Evolutionary conservation across 2,329 filamentous ascomycete genomes (phyloP), one percentile per base, ranked within the genome.

Genomic region (Colletotrichum kahawae): DNA sequence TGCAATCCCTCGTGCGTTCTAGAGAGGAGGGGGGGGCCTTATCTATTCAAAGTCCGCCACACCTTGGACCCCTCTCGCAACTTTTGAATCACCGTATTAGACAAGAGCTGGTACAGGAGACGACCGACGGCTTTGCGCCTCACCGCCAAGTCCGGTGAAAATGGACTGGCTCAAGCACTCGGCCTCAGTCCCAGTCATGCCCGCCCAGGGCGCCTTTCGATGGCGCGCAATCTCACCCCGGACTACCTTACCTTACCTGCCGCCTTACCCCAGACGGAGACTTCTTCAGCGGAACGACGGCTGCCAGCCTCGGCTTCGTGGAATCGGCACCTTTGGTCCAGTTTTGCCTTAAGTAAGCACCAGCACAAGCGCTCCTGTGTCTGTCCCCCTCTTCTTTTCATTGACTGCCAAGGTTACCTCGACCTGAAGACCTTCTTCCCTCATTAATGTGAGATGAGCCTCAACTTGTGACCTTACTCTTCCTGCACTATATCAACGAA

Each of bases 241-340:
- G 57, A 36, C 34, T 21, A 64, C 33, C 48, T 71, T 62, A 66
- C 60, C 71, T 62, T 62, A 18, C 24, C 54, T 57, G 21, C 43
- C 29, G 54, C 38, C 57, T 74, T 67, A 71, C 68, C 71, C 68
- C 68, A 54, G 71, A 59, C 33, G 56, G 43, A 54, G 27, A 33
- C 6, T 74, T 71, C 68, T 71, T 74, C 67, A 74, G 68, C 68
- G 69, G 56, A 63, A 54, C 27, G 33, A 31, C 38, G 18, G 31
- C 66, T 34, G 36, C 62, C 68, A 31, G 24, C n/a, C 38, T 51
- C 27, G 24, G 27, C 24, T 57, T 48, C 38, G 38, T 48, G 38
- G 38, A 48, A 48, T 48, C 38, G n/a, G 38, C 9, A 48, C n/a
- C 38, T 48, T 31, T 31, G 29, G 18, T 48, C 38, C 38, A n/a